Evolutionary conservation across 2,329 filamentous ascomycete genomes (phyloP).

Genomic region (Alternaria sp.): DNA sequence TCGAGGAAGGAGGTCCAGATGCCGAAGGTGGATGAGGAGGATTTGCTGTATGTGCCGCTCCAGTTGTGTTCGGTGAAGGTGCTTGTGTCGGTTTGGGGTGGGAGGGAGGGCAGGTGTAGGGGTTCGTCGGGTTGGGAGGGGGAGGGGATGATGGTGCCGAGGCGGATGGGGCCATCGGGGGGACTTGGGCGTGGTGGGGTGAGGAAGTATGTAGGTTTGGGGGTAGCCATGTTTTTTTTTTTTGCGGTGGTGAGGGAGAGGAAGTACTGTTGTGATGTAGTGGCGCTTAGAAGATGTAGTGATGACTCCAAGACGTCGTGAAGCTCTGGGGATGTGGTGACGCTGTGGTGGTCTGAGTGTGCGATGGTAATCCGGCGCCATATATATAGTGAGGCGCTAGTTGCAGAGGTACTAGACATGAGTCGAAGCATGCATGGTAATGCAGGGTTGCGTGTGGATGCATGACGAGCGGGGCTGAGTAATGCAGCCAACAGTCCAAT

Average conservation of each 20-base stretch:
- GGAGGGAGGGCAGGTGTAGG: background rate
- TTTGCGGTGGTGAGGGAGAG: too few species aligned
- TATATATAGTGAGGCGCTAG: background rate
- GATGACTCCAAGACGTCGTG: background rate
- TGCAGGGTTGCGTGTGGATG: background rate
- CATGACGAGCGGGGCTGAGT: background rate
- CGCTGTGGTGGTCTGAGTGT: background rate
- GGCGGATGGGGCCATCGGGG: constrained; percentile 9
- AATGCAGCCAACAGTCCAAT: background rate
- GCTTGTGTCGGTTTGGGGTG: background rate
- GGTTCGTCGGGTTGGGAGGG: constrained; percentile 13
- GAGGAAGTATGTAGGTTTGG: background rate
- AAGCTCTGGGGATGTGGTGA: background rate
- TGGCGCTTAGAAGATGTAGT: background rate
- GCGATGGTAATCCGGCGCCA: background rate
- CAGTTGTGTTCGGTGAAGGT: background rate
- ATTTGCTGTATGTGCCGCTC: background rate
- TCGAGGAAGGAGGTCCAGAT: constrained; percentile 17
- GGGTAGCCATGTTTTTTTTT: background rate
- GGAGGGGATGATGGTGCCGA: constrained; percentile 12
- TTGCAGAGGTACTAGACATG: background rate
- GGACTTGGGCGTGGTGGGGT: background rate
- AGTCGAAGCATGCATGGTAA: background rate
- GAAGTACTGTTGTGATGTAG: too few species aligned
- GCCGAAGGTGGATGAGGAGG: background rate